Percentiles rank a stretch among this genome's conserved stretches.
phyloP scores from a whole-genome alignment of 306 rosid species.

The Potentilla sterilis region DNA sequence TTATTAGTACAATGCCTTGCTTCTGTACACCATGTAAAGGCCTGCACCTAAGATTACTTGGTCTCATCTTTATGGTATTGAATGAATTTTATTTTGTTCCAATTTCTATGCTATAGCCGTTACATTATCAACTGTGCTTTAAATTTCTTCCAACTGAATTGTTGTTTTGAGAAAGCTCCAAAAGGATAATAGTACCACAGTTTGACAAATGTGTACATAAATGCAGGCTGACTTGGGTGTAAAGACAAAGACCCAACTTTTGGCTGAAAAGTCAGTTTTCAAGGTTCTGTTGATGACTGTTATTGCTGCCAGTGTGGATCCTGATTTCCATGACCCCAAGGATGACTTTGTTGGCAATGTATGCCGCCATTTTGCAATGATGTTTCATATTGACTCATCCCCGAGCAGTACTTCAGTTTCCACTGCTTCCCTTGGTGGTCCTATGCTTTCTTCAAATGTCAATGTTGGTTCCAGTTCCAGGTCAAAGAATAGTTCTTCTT shows the following conservation, averaged over 20 bases:
- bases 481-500: conserved; percentile 54
- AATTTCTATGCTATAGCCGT: not conserved
- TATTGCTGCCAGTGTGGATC: conserved; percentile 85
- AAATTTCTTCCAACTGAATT: not conserved
- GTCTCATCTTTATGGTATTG: not conserved
- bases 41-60: not conserved
- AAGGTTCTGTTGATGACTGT: conserved; percentile 86
- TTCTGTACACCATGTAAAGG: not conserved
- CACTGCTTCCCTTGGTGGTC: conserved; percentile 54
- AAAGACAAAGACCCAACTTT: conserved; percentile 97
- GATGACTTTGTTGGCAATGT: conserved; percentile 89
- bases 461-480: conserved; percentile 58
- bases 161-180: not conserved
- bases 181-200: conserved; percentile 3
- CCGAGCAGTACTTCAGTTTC: conserved; percentile 41
- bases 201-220: conserved; percentile 27
- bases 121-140: not conserved
- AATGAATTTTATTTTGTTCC: not conserved
- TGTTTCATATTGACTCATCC: conserved; percentile 76
- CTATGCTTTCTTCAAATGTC: conserved; percentile 54
- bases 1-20: not conserved
- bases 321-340: conserved; percentile 68
- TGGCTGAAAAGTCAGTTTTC: conserved; percentile 98
- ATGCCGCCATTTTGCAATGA: conserved; percentile 95
- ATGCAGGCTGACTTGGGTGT: conserved; percentile 98